phyloP scores from a whole-genome alignment of 2,329 filamentous ascomycete genomes.

The Penicillium sp. region DNA sequence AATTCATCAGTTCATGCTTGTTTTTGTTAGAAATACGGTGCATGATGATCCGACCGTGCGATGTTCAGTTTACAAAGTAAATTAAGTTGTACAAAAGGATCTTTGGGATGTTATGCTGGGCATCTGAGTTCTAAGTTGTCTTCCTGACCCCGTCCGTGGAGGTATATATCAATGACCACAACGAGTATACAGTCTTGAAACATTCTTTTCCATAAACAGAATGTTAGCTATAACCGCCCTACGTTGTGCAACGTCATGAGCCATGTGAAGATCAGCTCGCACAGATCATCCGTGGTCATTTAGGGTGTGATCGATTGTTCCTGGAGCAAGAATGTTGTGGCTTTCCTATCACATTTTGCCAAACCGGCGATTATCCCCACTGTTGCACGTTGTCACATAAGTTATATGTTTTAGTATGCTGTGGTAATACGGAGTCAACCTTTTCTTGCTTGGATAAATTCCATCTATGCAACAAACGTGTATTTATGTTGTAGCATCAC shows the following conservation, averaged over 20 bases:
- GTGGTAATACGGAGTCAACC: no score
- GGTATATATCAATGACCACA: neutral
- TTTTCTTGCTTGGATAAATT: neutral
- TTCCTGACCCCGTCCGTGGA: no score
- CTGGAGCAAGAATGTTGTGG: constrained; percentile 16
- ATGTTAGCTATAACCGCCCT: neutral
- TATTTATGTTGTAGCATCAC: neutral
- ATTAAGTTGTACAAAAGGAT: no score
- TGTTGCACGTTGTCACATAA: neutral
- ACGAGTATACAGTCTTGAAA: neutral
- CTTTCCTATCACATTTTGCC: constrained; percentile 16
- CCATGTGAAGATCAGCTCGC: neutral
- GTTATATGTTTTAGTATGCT: no score
- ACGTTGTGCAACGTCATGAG: no score
- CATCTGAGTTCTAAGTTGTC: no score
- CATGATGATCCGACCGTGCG: neutral
- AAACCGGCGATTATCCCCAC: constrained; percentile 10
- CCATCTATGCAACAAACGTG: neutral
- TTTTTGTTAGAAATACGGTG: neutral
- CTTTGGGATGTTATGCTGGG: no score
- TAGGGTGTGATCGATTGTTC: constrained; percentile 3
- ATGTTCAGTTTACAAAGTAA: no score
- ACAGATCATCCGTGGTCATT: neutral
- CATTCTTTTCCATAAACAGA: neutral
- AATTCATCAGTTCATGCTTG: neutral